Base-by-base conservation (phyloP, 768 basidiomycete genomes). In the Cantharellus cinnabarinus region DNA sequence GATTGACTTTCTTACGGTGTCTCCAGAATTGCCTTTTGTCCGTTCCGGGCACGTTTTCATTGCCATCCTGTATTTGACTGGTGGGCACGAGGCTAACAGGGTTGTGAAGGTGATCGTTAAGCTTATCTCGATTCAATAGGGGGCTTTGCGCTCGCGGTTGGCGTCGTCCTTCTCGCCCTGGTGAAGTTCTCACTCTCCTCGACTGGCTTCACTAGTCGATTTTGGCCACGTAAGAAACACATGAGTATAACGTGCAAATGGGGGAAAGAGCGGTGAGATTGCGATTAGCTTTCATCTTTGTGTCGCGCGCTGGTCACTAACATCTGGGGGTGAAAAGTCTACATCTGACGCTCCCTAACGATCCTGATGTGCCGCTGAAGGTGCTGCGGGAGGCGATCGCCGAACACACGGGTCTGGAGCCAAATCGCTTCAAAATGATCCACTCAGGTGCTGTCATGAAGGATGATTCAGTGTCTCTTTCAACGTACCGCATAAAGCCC, bases 361-460 rank as follows among this genome's bases (percentile, higher is more conserved):
- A 86, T 4, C 70, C 76, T 0, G 78, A 74, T 20, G 78, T 84
- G 0, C 76, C 76, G 7, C 76, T 91, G 53, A 72, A 73, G 35
- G 70, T 70, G 4, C 69, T 93, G 57, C 77, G 85, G 42, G 64
- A 73, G 2, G 73, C 76, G 29, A 72, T 95, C 56, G 82, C 87
- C 10, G 76, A 81, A 3, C 79, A 83, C 65, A 91, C 87, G 2
- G 81, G 81, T 58, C 76, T 97, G 7, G 78, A 83, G 0, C 68
- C 70, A 38, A 66, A 76, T 63, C 77, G 78, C 38, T 88, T 95
- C 76, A 89, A 90, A 68, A 77, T 98, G 66, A 80, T 98, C 63
- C 82, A 85, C 71, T 79, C 84, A 52, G 94, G 94, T 42, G 90
- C 88, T 1, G 78, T 95, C 69, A 84, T 97, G 78, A 84, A 82